phyloP scores from a whole-genome alignment of 352 stramenopile genomes.

The Albugo laibachii region DNA sequence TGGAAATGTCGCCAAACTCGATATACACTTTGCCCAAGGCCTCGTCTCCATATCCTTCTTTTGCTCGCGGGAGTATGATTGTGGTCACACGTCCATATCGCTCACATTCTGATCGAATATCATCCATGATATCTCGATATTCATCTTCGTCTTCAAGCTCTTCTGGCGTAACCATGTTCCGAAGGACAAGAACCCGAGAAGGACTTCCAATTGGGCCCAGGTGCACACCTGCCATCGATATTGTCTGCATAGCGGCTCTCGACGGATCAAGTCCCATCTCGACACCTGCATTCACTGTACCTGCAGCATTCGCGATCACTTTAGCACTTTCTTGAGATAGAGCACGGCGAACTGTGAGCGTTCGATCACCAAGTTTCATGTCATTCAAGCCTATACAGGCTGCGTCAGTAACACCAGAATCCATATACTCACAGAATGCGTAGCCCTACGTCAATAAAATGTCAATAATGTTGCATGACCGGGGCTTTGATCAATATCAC shows the following conservation, averaged over 20 bases:
- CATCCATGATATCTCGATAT: constrained; percentile 88
- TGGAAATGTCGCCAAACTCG: constrained; percentile 76
- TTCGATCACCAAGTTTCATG: constrained; percentile 87
- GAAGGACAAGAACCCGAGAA: constrained; percentile 83
- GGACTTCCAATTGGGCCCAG: constrained; percentile 31
- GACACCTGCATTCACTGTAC: constrained; percentile 40
- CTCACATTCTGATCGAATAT: constrained; percentile 91
- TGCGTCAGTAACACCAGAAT: constrained; percentile 78
- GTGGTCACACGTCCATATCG: constrained; percentile 71
- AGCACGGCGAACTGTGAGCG: constrained; percentile 73
- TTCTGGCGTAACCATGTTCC: constrained; percentile 95
- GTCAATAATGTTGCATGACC: too few relatives aligned
- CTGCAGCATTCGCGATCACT: constrained; percentile 31
- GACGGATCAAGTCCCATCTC: constrained; percentile 50
- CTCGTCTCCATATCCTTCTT: constrained; percentile 26
- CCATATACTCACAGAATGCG: constrained; percentile 94
- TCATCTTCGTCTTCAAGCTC: constrained; percentile 91
- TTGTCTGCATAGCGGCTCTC: constrained; percentile 41
- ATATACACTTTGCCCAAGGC: constrained; percentile 79
- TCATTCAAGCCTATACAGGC: constrained; percentile 90
- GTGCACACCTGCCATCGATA: constrained; percentile 27
- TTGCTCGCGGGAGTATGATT: constrained; percentile 52
- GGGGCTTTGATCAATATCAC: neutral
- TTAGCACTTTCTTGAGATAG: constrained; percentile 63
- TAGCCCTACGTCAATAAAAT: constrained; percentile 47